phyloP scores from a whole-genome alignment of 2,329 filamentous ascomycete species.

The Aureobasidium sp. region DNA sequence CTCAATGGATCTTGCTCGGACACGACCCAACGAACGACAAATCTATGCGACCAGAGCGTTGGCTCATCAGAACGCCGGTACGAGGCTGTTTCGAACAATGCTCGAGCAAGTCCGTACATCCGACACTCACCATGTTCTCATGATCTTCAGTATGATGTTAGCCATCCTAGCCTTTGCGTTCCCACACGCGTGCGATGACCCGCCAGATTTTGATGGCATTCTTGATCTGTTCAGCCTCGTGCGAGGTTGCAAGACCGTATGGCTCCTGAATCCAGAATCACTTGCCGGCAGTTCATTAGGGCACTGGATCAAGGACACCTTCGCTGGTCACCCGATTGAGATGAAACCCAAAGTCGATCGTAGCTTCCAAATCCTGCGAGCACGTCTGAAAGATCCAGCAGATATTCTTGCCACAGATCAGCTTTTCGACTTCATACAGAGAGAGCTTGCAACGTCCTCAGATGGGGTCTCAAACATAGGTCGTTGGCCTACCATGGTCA shows the following conservation, averaged over 20 bases:
- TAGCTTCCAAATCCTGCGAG: slow-evolving; percentile 13
- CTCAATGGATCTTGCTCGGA: slow-evolving; percentile 7
- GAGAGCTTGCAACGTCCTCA: neutral
- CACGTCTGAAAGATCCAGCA: slow-evolving; percentile 11
- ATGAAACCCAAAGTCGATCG: slow-evolving; percentile 3
- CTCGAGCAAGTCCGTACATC: slow-evolving; percentile 18
- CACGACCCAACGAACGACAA: slow-evolving; percentile 7
- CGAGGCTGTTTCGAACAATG: slow-evolving; percentile 23
- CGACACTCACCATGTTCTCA: slow-evolving; percentile 17
- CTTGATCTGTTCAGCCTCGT: slow-evolving; percentile 24
- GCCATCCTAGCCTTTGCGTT: slow-evolving; percentile 24
- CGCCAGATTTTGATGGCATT: slow-evolving; percentile 22
- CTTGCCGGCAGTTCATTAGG: slow-evolving; percentile 17
- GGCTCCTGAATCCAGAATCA: slow-evolving; percentile 18
- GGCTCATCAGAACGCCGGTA: slow-evolving; percentile 24
- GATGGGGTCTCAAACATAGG: slow-evolving; percentile 21
- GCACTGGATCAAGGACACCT: neutral
- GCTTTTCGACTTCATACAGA: neutral
- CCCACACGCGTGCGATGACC: slow-evolving; percentile 19
- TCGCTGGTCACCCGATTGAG: neutral
- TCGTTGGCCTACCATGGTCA: slow-evolving; percentile 22
- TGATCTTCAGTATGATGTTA: slow-evolving; percentile 24
- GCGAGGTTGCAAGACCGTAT: slow-evolving; percentile 21
- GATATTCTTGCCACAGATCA: slow-evolving; percentile 6
- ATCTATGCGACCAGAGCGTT: slow-evolving; percentile 23